Base-by-base conservation (phyloP, 2,329 filamentous ascomycete species). In the Emergomyces africanus region DNA sequence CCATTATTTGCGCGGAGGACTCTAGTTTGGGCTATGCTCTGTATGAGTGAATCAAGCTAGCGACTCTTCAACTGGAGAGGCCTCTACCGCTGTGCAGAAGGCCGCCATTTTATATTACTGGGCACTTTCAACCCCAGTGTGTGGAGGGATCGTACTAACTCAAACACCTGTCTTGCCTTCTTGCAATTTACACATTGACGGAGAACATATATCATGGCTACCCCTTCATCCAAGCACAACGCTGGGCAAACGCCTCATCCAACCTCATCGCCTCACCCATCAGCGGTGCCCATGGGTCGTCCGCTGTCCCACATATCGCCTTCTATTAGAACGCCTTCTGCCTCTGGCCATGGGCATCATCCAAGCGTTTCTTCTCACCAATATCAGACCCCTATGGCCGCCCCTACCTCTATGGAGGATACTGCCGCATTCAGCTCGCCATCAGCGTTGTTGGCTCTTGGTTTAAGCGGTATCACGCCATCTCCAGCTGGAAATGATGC, bases 251-350 rank as follows among this genome's bases (percentile, higher is more conserved):
- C 75, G 58, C 75, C 75, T 23, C 70, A 75, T 61, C 65, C 75
- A 48, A 75, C 73, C 37, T 74, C 75, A 37, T 77, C 75, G 25
- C 75, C 75, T 54, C 74, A 71, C 58, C 74, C 74, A 10, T 69
- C 73, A 33, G 72, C 70, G 54, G 70, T 69, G 30, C 69, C 73
- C 58, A 72, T 75, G 66, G 66, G 70, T 46, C 69, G 69, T 28
- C 70, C 72, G 30, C 66, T 76, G 23, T 71, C 75, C 18, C 72
- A 76, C 59, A 78, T 76, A 63, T 78, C 75, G 6, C 75, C 75
- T 2, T 75, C 75, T 5, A 72, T 70, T 60, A 73, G 71, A 61
- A 77, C 75, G 0, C 75, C 75, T 1, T 74, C 75, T 25, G 72
- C 68, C 14, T 73, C 72, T 35, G 69, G 70, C 5, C 71, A 72